Evolutionary conservation across 2,329 filamentous ascomycete genomes (phyloP).

Genomic region (Penicillium italicum): DNA sequence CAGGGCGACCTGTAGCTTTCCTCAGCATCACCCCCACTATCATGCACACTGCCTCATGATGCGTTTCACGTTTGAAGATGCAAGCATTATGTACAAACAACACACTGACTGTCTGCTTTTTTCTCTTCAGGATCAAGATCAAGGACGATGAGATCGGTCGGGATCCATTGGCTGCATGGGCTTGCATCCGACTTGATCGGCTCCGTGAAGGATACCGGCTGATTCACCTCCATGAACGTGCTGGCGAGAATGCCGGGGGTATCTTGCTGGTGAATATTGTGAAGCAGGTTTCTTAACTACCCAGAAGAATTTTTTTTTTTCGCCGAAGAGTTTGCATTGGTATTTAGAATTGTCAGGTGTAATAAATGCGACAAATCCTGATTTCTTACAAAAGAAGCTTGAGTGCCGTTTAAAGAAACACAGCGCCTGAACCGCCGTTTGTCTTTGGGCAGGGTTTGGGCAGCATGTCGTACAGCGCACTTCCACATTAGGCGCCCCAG

Average conservation of each 20-base stretch:
- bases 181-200: conserved; percentile 79
- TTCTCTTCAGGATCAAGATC: conserved; percentile 65
- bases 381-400: not conserved
- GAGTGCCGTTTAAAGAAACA: too few species aligned
- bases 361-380: not conserved
- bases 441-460: not conserved
- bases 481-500: not conserved
- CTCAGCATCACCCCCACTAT: not conserved
- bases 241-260: conserved; percentile 64
- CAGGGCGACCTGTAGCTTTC: not conserved
- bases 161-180: conserved; percentile 81
- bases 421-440: not conserved
- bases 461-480: conserved; percentile 3
- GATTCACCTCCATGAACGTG: conserved; percentile 68
- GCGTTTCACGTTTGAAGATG: not conserved
- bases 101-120: not conserved
- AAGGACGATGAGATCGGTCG: conserved; percentile 78
- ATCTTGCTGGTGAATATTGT: conserved; percentile 70
- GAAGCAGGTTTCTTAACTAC: conserved; percentile 47
- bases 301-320: too few species aligned
- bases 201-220: conserved; percentile 72
- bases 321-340: not conserved
- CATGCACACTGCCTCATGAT: not conserved
- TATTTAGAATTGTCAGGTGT: not conserved
- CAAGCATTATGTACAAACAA: not conserved